A percentile compares a stretch with the other conserved stretches of the same genome.
Conservation (phyloP, 352 stramenopile species). For the Phytopythium oedochilum region DNA sequence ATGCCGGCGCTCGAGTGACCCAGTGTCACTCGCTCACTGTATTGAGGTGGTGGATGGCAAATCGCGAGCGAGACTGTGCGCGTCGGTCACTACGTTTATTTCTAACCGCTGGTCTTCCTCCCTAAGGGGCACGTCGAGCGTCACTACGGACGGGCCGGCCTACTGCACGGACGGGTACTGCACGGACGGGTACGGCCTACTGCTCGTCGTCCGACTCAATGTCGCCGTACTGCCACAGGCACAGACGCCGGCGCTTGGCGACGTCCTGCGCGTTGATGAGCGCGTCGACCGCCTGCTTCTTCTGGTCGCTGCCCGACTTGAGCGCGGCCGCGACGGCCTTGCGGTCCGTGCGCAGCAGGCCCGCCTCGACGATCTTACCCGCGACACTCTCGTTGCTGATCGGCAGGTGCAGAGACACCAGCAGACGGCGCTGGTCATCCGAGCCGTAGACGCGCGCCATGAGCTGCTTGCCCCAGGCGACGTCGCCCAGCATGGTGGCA, state of each 20-base stretch:
- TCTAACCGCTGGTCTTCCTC: slow-evolving; percentile 8
- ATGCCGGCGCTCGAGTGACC: slow-evolving; percentile 77
- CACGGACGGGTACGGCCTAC: not conserved
- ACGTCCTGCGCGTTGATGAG: slow-evolving; percentile 88
- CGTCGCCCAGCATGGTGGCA: slow-evolving; percentile 83
- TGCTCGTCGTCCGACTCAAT: slow-evolving; percentile 94
- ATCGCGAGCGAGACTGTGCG: not conserved
- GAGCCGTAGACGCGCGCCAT: slow-evolving; percentile 62
- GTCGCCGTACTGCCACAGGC: slow-evolving; percentile 97
- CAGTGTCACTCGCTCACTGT: slow-evolving; percentile 44
- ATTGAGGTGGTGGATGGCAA: not conserved
- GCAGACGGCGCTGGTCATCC: slow-evolving; percentile 66
- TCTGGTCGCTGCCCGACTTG: slow-evolving; percentile 31
- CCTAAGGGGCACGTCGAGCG: slow-evolving; percentile 4
- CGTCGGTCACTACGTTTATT: slow-evolving; percentile 12
- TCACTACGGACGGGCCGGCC: not conserved
- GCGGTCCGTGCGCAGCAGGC: slow-evolving; percentile 88
- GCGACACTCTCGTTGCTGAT: slow-evolving; percentile 84
- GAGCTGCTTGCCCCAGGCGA: slow-evolving; percentile 92
- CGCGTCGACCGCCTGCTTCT: slow-evolving; percentile 86
- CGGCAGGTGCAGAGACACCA: slow-evolving; percentile 66
- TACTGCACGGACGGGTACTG: no score
- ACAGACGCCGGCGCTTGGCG: slow-evolving; percentile 90
- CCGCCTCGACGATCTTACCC: slow-evolving; percentile 85
- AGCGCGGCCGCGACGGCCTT: slow-evolving; percentile 49